phyloP scores from a whole-genome alignment of 108 stramenopile genomes.

The Cyclostephanos tholiformis region DNA sequence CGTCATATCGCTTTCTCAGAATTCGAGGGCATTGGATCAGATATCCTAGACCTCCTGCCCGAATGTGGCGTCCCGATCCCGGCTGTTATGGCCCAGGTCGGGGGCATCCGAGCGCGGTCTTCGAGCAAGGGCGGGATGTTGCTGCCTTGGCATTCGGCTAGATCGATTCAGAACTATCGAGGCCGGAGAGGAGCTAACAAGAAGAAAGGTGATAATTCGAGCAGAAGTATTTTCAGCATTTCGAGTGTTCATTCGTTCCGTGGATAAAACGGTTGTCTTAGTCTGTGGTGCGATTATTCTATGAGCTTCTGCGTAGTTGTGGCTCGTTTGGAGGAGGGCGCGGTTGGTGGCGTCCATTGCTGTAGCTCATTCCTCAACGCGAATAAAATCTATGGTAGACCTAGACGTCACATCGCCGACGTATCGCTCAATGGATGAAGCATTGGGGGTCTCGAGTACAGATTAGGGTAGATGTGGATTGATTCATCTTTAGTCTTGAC shows the following conservation, averaged over 20 bases:
- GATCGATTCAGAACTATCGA: constrained; percentile 43
- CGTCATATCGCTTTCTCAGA: constrained; percentile 4
- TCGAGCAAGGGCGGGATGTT: constrained; percentile 34
- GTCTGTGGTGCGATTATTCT: too few species aligned
- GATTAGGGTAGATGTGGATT: too few species aligned
- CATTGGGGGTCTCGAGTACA: too few species aligned
- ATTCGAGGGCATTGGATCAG: constrained; percentile 20
- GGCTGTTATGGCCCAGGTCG: constrained; percentile 37
- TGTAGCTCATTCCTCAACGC: too few species aligned
- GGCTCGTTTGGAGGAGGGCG: too few species aligned
- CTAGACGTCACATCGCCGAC: too few species aligned
- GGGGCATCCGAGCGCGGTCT: constrained; percentile 1
- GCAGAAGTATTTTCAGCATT: constrained; percentile 29
- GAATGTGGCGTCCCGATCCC: constrained; percentile 48
- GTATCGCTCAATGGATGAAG: too few species aligned
- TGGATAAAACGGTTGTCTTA: constrained; percentile 3
- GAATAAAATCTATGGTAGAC: too few species aligned
- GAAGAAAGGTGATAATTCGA: constrained; percentile 8
- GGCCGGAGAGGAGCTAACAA: constrained; percentile 9
- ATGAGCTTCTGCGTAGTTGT: too few species aligned
- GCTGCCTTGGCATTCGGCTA: constrained; percentile 44
- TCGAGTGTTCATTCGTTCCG: constrained; percentile 41
- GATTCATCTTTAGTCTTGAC: too few species aligned
- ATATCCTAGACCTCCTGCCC: constrained; percentile 32
- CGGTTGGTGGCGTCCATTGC: too few species aligned